Evolutionary conservation across 768 basidiomycete species (phyloP).

Genomic region (Lactarius hengduanensis): DNA sequence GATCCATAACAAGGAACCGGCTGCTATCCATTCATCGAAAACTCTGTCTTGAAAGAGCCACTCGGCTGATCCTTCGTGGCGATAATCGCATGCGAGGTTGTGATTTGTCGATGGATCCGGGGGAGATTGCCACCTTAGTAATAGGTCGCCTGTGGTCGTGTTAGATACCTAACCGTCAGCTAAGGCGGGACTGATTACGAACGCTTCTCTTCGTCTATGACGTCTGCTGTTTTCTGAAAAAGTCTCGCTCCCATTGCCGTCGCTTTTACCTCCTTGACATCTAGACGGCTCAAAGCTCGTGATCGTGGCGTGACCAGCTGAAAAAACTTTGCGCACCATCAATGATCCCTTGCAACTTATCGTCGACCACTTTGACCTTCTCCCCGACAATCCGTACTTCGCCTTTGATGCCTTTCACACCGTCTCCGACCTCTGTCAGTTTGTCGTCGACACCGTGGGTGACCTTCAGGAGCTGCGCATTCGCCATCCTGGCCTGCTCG

Average conservation of each 20-base stretch:
- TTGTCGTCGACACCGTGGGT: neutral
- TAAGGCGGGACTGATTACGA: no score
- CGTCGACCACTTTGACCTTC: neutral
- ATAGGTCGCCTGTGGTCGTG: no score
- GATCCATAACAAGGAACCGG: no score
- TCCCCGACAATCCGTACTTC: neutral
- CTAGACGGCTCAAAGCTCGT: neutral
- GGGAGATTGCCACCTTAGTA: no score
- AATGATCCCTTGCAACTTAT: neutral
- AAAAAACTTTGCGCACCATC: neutral
- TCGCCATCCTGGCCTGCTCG: conserved; percentile 2
- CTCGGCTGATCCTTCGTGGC: no score
- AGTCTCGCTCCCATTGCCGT: neutral
- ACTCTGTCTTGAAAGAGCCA: no score
- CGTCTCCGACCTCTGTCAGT: neutral
- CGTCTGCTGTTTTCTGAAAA: neutral
- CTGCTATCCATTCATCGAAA: no score
- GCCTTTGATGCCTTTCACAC: neutral
- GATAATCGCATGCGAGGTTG: no score
- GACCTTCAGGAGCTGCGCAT: neutral
- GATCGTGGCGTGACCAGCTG: neutral
- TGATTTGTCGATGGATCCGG: no score
- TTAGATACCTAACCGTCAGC: no score
- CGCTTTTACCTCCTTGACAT: neutral
- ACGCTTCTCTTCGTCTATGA: no score